Conservation (phyloP, 495 filamentous ascomycete genomes). For the Penicillium egyptiacum region DNA sequence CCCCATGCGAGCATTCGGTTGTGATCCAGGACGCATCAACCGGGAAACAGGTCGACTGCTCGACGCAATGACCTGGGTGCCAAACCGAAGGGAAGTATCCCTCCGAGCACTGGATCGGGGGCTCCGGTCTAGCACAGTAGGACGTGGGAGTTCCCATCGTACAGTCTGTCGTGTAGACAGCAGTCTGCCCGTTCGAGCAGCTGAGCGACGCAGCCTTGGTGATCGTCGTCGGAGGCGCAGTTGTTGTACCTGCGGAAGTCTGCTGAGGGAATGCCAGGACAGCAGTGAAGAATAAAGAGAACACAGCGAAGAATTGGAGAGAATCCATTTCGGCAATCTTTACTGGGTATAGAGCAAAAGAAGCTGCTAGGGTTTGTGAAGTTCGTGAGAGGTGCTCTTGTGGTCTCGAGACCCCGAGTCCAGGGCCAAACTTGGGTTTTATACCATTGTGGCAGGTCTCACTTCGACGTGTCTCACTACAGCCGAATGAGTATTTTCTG, state of each 20-base stretch:
- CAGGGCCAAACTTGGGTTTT: neutral
- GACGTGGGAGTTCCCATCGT: slow-evolving; percentile 28
- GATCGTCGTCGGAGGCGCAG: neutral
- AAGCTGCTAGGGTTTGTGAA: neutral
- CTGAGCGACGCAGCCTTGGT: slow-evolving; percentile 14
- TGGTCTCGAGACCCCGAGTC: neutral
- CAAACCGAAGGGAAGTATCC: slow-evolving; percentile 30
- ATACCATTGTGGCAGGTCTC: neutral
- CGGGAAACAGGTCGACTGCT: slow-evolving; percentile 29
- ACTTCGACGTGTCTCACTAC: neutral
- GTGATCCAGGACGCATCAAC: slow-evolving; percentile 30
- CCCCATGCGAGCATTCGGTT: slow-evolving; percentile 29
- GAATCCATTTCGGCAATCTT: neutral
- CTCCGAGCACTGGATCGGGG: slow-evolving; percentile 20
- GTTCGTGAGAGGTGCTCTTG: neutral
- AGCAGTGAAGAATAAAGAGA: neutral
- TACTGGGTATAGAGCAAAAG: neutral
- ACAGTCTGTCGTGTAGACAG: slow-evolving; percentile 31
- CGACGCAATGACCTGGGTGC: slow-evolving; percentile 33
- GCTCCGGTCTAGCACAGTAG: slow-evolving; percentile 20
- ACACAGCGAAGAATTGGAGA: neutral
- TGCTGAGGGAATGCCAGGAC: slow-evolving; percentile 17
- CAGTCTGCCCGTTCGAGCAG: slow-evolving; percentile 25
- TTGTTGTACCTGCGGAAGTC: neutral
- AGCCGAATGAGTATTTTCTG: neutral